Conservation (phyloP, 179 eudicot species). For the Beta corolliflora region DNA sequence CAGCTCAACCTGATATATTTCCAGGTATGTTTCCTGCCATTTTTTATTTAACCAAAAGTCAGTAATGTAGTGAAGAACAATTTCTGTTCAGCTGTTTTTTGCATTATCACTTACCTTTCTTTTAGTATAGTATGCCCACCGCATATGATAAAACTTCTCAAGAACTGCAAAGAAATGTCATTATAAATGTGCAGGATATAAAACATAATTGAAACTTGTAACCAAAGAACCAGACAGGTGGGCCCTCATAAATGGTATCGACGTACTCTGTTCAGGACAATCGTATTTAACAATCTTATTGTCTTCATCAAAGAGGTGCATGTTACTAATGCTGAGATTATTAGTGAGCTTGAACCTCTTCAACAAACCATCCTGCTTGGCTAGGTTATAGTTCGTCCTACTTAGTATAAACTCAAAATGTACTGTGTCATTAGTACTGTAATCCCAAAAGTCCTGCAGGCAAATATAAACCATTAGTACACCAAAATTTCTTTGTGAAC, state of each 20-base stretch:
- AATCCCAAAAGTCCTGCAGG: conserved; percentile 55
- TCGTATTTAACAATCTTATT: conserved; percentile 84
- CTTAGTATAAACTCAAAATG: conserved; percentile 50
- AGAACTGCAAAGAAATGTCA: conserved; percentile 61
- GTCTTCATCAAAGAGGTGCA: conserved; percentile 85
- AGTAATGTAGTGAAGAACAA: background rate
- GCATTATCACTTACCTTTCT: conserved; percentile 54
- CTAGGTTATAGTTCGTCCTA: conserved; percentile 48
- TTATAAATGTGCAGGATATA: background rate
- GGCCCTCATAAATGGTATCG: background rate
- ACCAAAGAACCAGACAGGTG: too few relatives aligned
- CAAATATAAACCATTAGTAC: background rate
- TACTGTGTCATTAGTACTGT: conserved; percentile 52
- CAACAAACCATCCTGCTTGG: conserved; percentile 77
- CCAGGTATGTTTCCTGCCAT: conserved; percentile 53
- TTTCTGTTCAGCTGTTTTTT: background rate
- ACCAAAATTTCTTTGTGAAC: background rate
- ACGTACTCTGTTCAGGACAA: conserved; percentile 78
- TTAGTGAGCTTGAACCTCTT: conserved; percentile 86
- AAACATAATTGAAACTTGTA: background rate
- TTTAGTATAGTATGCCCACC: conserved; percentile 66
- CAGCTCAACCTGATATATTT: conserved; percentile 57
- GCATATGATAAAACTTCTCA: conserved; percentile 60
- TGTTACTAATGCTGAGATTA: conserved; percentile 78
- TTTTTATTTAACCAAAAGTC: background rate